A percentile compares a stretch with the other conserved stretches of the same genome.
Evolutionary conservation across 1,284 basidiomycete genomes (phyloP).

Genomic region (Crepidotus sp.): DNA sequence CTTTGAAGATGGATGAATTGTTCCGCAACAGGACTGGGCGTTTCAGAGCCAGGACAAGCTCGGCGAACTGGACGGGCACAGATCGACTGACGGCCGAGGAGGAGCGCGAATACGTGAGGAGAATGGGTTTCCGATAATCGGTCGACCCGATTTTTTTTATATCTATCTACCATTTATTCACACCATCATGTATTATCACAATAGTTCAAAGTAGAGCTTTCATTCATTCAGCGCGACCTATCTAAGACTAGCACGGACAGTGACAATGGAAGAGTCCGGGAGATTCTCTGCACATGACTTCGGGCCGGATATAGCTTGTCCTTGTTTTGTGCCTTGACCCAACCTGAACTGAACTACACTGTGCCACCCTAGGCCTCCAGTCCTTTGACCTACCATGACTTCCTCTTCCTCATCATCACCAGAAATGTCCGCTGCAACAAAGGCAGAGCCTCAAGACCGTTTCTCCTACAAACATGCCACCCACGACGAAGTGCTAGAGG

Average conservation of each 20-base stretch:
- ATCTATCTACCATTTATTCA: slow-evolving; percentile 5
- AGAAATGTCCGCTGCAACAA: slow-evolving; percentile 48
- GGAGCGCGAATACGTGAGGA: slow-evolving; percentile 74
- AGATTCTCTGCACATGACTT: too few relatives aligned
- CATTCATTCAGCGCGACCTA: too few relatives aligned
- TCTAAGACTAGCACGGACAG: too few relatives aligned
- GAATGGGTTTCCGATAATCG: slow-evolving; percentile 64
- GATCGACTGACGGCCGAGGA: slow-evolving; percentile 80
- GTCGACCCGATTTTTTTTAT: background rate
- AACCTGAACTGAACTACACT: slow-evolving; percentile 9
- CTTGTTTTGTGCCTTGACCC: slow-evolving; percentile 3
- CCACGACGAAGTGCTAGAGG: slow-evolving; percentile 78
- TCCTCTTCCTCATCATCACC: slow-evolving; percentile 63
- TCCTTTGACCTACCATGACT: slow-evolving; percentile 30
- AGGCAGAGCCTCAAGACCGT: slow-evolving; percentile 36
- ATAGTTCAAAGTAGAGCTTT: too few relatives aligned
- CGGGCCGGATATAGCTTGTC: slow-evolving; percentile 6
- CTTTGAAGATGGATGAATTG: slow-evolving; percentile 80
- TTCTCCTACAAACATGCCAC: slow-evolving; percentile 58
- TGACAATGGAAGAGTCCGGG: too few relatives aligned
- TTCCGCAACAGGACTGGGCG: slow-evolving; percentile 67
- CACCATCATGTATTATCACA: background rate
- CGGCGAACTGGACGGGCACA: slow-evolving; percentile 86
- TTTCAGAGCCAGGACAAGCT: slow-evolving; percentile 83
- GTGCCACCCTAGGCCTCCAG: slow-evolving; percentile 20